phyloP scores from a whole-genome alignment of 2,329 filamentous ascomycete genomes.

The Pyricularia grisea region DNA sequence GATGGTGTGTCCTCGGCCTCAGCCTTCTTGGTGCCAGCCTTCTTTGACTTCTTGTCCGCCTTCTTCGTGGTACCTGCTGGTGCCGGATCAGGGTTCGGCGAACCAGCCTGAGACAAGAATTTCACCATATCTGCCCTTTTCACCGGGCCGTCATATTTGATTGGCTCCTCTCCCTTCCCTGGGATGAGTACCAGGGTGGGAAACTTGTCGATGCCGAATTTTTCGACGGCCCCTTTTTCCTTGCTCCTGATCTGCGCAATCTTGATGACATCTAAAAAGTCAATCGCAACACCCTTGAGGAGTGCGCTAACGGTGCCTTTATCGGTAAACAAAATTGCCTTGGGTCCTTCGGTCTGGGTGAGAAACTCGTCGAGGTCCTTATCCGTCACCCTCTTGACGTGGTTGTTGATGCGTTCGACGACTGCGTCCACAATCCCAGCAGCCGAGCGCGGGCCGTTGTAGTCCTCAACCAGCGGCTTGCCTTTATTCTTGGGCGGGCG shows the following conservation, averaged over 20 bases:
- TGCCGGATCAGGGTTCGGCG: slow-evolving; percentile 70
- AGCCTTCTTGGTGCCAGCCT: slow-evolving; percentile 12
- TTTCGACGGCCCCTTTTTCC: slow-evolving; percentile 60
- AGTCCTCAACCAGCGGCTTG: slow-evolving; percentile 80
- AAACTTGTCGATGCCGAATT: slow-evolving; percentile 68
- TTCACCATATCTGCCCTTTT: slow-evolving; percentile 74
- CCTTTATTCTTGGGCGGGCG: slow-evolving; percentile 68
- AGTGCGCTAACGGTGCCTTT: slow-evolving; percentile 83
- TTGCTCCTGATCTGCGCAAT: slow-evolving; percentile 80
- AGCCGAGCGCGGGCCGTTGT: slow-evolving; percentile 74
- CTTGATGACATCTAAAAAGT: slow-evolving; percentile 72
- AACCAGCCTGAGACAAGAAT: slow-evolving; percentile 71
- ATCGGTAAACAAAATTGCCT: slow-evolving; percentile 86
- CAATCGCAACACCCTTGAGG: slow-evolving; percentile 76
- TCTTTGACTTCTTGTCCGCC: slow-evolving; percentile 31
- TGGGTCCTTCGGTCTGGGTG: slow-evolving; percentile 41
- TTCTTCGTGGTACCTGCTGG: slow-evolving; percentile 37
- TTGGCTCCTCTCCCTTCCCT: slow-evolving; percentile 54
- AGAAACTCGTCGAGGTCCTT: slow-evolving; percentile 72
- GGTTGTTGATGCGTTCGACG: slow-evolving; percentile 80
- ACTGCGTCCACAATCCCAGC: slow-evolving; percentile 82
- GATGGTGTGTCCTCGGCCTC: slow-evolving; percentile 27
- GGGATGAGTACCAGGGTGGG: slow-evolving; percentile 76
- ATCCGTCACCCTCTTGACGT: slow-evolving; percentile 73
- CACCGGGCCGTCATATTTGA: slow-evolving; percentile 73